A percentile compares a stretch with the other conserved stretches of the same genome.
Conservation (phyloP, 768 basidiomycete species). For the Boletus subparvulus region DNA sequence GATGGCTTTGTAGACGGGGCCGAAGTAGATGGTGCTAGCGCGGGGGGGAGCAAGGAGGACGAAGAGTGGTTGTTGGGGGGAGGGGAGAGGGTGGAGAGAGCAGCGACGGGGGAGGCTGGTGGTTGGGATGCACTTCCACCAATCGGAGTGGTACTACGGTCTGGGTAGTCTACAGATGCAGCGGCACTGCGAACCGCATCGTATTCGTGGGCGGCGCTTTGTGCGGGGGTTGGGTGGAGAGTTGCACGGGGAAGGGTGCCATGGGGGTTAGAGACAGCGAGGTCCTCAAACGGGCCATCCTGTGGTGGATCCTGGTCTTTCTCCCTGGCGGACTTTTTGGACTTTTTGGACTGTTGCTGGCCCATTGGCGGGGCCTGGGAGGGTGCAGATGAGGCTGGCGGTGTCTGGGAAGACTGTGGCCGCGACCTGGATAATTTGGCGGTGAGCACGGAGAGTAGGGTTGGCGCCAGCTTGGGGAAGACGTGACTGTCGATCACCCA, state of each 20-base stretch:
- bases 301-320: constrained; percentile 55
- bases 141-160: constrained; percentile 33
- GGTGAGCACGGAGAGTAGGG: constrained; percentile 73
- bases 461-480: constrained; percentile 71
- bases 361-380: constrained; percentile 61
- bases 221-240: constrained; percentile 39
- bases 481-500: constrained; percentile 30
- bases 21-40: constrained; percentile 11
- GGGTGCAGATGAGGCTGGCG: constrained; percentile 48
- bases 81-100: constrained; percentile 40
- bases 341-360: constrained; percentile 82
- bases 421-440: constrained; percentile 69
- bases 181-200: constrained; percentile 33
- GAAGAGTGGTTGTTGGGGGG: constrained; percentile 41
- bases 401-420: constrained; percentile 71
- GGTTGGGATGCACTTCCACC: constrained; percentile 43
- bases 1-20: constrained; percentile 37
- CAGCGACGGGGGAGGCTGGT: constrained; percentile 27
- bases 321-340: constrained; percentile 69
- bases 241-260: constrained; percentile 47
- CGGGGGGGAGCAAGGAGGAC: constrained; percentile 36
- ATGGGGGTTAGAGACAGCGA: constrained; percentile 37
- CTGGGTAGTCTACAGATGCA: constrained; percentile 34
- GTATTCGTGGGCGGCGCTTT: constrained; percentile 39
- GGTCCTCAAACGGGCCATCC: constrained; percentile 44